Evolutionary conservation across 345 rosid genomes (phyloP).

Genomic region (Euphorbia lathyris): DNA sequence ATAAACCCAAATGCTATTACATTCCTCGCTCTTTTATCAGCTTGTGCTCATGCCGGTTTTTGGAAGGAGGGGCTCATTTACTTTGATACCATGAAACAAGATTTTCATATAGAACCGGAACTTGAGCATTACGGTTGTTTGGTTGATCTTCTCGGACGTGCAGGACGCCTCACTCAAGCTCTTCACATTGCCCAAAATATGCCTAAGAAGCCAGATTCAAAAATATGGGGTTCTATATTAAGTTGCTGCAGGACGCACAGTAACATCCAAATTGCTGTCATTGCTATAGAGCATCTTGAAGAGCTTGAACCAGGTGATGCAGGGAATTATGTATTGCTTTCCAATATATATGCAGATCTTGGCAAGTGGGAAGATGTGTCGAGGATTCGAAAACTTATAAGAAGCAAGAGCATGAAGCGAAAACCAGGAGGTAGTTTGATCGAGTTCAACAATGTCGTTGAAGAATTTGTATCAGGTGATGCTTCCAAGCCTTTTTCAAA

Average conservation of each 20-base stretch:
- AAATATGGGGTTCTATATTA: slow-evolving; percentile 19
- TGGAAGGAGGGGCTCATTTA: slow-evolving; percentile 16
- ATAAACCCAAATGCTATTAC: slow-evolving; percentile 17
- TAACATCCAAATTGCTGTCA: slow-evolving; percentile 19
- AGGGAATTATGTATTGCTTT: slow-evolving; percentile 54
- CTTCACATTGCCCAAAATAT: slow-evolving; percentile 1
- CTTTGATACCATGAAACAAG: slow-evolving; percentile 15
- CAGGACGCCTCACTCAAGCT: slow-evolving; percentile 10
- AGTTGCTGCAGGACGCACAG: slow-evolving; percentile 19
- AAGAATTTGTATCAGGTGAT: slow-evolving; percentile 54
- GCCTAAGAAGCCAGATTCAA: slow-evolving; percentile 24
- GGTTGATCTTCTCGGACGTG: slow-evolving; percentile 21
- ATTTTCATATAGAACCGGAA: slow-evolving; percentile 10
- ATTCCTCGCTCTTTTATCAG: slow-evolving; percentile 20
- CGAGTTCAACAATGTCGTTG: slow-evolving; percentile 48
- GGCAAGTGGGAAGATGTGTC: slow-evolving; percentile 53
- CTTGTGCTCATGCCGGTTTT: slow-evolving; percentile 22
- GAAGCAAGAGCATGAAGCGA: slow-evolving; percentile 44
- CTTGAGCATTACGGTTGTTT: slow-evolving; percentile 16
- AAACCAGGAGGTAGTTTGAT: slow-evolving; percentile 56
- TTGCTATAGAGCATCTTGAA: slow-evolving; percentile 41
- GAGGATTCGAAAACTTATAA: slow-evolving; percentile 38
- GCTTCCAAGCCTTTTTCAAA: slow-evolving; percentile 41
- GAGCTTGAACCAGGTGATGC: slow-evolving; percentile 55
- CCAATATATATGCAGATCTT: slow-evolving; percentile 54